Base-by-base conservation (phyloP, 2,329 filamentous ascomycete genomes). In the Mycocentrospora acerina region DNA sequence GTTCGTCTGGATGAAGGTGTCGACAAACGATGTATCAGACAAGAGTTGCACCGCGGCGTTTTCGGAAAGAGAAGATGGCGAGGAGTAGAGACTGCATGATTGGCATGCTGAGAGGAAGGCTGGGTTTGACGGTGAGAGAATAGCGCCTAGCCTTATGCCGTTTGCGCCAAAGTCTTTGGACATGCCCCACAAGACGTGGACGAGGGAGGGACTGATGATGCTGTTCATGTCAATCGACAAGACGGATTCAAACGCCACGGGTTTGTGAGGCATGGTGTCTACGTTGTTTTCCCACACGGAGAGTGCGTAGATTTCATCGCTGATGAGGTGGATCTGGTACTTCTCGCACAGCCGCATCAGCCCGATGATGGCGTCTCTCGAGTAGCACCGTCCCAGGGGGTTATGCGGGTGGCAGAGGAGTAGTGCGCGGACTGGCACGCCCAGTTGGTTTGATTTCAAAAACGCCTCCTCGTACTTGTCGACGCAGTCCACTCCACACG, bases 221-320 rank as follows among this genome's bases (percentile, higher is more conserved):
- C 60, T 70, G 2, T 44, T 29, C 0, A 60, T 16, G n/a, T 48
- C 36, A 29, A 56, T 37, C 1, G 47, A 44, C 4, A 51, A 40
- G 4, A 46, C 35, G 7, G 53, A 57, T 8, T 27, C 18, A 22
- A 57, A 57, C 1, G 29, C 28, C 49, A 60, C 17, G 4, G 37
- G 24, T 18, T 61, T 12, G 2, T 28, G 13, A 2, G 24, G 18
- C 7, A 34, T n/a, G 11, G 47, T 24, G 37, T 64, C 80, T 74
- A 29, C 75, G 47, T 29, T 42, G 24, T 44, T 47, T 5, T 48
- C 16, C 38, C 34, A 82, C 0, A 74, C 62, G 0, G 78, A 79
- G 2, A 79, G 53, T 1, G 77, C 79, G 51, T 82, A 82, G 19
- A 82, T 75, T 53, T 82, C 79, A 50, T 82, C 79, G 48, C 71